phyloP scores from a whole-genome alignment of 2,329 filamentous ascomycete genomes.

The Botrytis aclada region DNA sequence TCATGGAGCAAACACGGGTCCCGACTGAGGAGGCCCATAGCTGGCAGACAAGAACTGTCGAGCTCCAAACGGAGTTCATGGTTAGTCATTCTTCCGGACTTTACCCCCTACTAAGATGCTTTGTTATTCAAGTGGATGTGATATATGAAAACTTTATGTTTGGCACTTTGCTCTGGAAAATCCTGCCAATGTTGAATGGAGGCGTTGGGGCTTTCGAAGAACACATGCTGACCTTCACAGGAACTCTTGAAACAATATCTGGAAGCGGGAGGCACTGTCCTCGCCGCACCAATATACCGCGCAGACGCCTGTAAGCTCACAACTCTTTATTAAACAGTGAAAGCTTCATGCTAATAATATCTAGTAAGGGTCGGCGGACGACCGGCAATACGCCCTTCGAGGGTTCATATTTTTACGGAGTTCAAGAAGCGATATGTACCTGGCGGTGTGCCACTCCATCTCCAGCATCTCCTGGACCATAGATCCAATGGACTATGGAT shows the following conservation, averaged over 20 bases:
- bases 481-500: background rate
- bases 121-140: background rate
- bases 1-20: background rate
- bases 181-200: background rate
- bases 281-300: background rate
- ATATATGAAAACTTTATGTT: background rate
- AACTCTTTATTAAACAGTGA: background rate
- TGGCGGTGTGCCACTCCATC: background rate
- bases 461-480: background rate
- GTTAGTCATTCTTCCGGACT: background rate
- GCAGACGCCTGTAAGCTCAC: background rate
- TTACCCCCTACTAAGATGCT: too few species aligned
- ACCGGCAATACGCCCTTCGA: background rate
- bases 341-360: background rate
- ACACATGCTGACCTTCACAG: background rate
- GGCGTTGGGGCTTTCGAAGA: background rate
- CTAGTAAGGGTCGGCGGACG: background rate
- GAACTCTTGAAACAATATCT: background rate
- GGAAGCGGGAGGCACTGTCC: background rate
- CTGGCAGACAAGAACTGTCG: background rate
- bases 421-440: background rate
- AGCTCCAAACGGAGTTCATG: background rate
- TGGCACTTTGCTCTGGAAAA: background rate
- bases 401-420: background rate
- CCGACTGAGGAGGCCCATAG: background rate